phyloP scores from a whole-genome alignment of 768 basidiomycete genomes.

The Nevesoporus exiguus region DNA sequence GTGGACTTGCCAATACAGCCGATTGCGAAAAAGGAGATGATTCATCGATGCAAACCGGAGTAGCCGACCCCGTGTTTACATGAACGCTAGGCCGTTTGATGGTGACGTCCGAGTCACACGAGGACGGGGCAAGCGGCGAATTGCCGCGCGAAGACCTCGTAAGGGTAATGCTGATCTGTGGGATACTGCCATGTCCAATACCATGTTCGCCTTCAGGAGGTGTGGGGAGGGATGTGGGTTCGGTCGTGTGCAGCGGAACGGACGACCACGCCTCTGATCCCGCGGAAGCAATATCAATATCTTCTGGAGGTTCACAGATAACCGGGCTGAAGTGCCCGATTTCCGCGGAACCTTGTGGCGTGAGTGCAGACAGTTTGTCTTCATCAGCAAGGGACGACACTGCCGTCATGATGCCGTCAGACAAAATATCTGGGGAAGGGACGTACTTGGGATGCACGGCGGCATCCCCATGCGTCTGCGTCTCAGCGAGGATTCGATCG shows the following conservation, averaged over 20 bases:
- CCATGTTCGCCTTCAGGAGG: conserved; percentile 1
- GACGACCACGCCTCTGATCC: conserved; percentile 17
- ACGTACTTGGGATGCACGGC: conserved; percentile 15
- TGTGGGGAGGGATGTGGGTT: conserved; percentile 14
- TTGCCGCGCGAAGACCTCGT: conserved; percentile 29
- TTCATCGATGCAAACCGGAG: conserved; percentile 22
- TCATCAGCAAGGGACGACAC: conserved; percentile 11
- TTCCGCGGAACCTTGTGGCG: conserved; percentile 22
- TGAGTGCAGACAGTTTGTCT: conserved; percentile 8
- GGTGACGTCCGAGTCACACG: conserved; percentile 28
- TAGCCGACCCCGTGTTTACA: conserved; percentile 27
- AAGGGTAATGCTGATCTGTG: conserved; percentile 31
- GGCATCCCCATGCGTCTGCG: conserved; percentile 15
- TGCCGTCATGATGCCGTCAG: conserved; percentile 15
- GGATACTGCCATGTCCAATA: conserved; percentile 20
- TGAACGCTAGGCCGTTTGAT: conserved; percentile 28
- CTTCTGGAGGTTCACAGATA: conserved; percentile 31
- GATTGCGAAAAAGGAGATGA: conserved; percentile 21
- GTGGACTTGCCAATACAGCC: conserved; percentile 20
- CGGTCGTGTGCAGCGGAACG: conserved; percentile 11
- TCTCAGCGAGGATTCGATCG: conserved; percentile 22
- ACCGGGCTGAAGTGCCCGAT: conserved; percentile 24
- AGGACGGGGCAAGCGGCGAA: conserved; percentile 23
- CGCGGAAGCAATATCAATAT: conserved; percentile 23
- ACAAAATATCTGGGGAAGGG: conserved; percentile 14